A percentile compares a stretch with the other conserved stretches of the same genome.
Conservation (phyloP, 495 filamentous ascomycete genomes). For the Aspergillus haitiensis region DNA sequence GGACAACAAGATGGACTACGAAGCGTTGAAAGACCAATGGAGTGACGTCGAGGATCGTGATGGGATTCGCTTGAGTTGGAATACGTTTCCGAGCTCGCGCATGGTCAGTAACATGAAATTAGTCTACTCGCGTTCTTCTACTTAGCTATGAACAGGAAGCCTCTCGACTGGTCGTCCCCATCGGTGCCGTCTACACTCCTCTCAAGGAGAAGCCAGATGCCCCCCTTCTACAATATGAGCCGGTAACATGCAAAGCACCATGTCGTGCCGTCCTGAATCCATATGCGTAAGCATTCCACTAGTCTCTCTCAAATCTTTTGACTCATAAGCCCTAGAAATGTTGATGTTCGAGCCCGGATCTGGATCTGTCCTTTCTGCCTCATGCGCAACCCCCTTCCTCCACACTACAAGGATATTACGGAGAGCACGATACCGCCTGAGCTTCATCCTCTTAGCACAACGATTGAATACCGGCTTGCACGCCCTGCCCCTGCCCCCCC, state of each 20-base stretch:
- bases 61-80: constrained; percentile 97
- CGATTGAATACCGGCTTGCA: constrained; percentile 94
- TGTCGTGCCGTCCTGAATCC: constrained; percentile 97
- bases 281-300: constrained; percentile 69
- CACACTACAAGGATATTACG: constrained; percentile 99
- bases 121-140: constrained; percentile 12
- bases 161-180: constrained; percentile 92
- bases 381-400: constrained; percentile 88
- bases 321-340: constrained; percentile 63
- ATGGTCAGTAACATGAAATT: constrained; percentile 62
- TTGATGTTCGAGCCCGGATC: constrained; percentile 88
- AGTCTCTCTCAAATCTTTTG: constrained; percentile 1
- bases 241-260: constrained; percentile 93
- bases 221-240: constrained; percentile 91
- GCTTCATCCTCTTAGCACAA: constrained; percentile 89
- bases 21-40: constrained; percentile 93
- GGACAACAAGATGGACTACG: constrained; percentile 66
- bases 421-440: constrained; percentile 92
- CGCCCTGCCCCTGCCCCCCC: constrained; percentile 91
- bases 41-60: constrained; percentile 95
- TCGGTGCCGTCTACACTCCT: constrained; percentile 94
- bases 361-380: constrained; percentile 99
- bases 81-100: constrained; percentile 96
- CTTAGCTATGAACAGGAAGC: constrained; percentile 70
- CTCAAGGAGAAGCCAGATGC: constrained; percentile 93